Evolutionary conservation across 495 filamentous ascomycete species (phyloP).

Genomic region (Penicillium paradoxum): DNA sequence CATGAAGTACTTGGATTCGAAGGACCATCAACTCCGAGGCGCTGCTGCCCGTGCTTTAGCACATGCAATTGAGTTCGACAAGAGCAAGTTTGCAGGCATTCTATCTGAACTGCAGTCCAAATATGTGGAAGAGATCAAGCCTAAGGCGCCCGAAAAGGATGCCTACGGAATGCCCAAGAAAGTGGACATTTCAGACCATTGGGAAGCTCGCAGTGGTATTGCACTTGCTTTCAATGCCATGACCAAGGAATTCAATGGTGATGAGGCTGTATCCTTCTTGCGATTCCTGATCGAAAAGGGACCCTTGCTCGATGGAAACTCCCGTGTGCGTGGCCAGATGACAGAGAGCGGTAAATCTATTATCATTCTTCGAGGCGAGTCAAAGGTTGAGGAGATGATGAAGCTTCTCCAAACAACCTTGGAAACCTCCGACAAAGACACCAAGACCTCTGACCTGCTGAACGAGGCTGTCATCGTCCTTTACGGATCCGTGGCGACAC

Average conservation of each 20-base stretch:
- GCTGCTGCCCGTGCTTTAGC: slow-evolving; percentile 81
- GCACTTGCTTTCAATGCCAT: slow-evolving; percentile 82
- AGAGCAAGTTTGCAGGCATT: slow-evolving; percentile 50
- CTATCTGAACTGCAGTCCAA: slow-evolving; percentile 58
- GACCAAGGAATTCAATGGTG: slow-evolving; percentile 59
- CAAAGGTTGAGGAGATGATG: slow-evolving; percentile 86
- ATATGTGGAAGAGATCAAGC: slow-evolving; percentile 75
- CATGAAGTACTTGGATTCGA: slow-evolving; percentile 71
- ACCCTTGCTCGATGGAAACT: slow-evolving; percentile 74
- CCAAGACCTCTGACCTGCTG: slow-evolving; percentile 73
- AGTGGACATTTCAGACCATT: slow-evolving; percentile 75
- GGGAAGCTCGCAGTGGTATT: slow-evolving; percentile 84
- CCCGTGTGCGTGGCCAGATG: slow-evolving; percentile 78
- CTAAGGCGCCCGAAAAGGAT: slow-evolving; percentile 74
- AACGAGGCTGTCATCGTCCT: slow-evolving; percentile 97
- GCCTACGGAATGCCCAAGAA: slow-evolving; percentile 91
- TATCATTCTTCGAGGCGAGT: slow-evolving; percentile 71
- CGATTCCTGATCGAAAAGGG: slow-evolving; percentile 79
- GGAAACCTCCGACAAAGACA: slow-evolving; percentile 73
- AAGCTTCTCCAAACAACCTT: slow-evolving; percentile 79
- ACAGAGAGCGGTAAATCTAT: slow-evolving; percentile 83
- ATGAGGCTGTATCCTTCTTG: slow-evolving; percentile 69
- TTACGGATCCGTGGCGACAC: slow-evolving; percentile 86
- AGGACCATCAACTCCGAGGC: slow-evolving; percentile 72
- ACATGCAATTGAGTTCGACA: slow-evolving; percentile 58